Evolutionary conservation across 306 rosid species (phyloP).

Genomic region (Lupinus albus): DNA sequence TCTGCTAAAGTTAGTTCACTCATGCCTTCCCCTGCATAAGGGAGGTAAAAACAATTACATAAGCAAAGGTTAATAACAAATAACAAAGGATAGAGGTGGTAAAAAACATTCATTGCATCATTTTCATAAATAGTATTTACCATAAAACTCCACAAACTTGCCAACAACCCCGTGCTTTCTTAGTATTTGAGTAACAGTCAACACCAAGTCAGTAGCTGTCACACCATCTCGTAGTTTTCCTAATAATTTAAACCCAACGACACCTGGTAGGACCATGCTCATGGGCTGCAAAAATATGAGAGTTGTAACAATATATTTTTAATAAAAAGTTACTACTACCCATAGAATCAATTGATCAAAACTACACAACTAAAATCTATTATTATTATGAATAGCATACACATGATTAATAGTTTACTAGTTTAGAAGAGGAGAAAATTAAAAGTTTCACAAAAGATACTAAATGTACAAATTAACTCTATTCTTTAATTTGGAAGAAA

Average conservation of each 20-base stretch:
- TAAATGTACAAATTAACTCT: conserved; percentile 11
- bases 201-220: conserved; percentile 94
- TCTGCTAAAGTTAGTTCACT: conserved; percentile 83
- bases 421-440: conserved; percentile 2
- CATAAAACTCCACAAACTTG: conserved; percentile 94
- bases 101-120: conserved; percentile 4
- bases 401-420: background rate
- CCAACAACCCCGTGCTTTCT: conserved; percentile 98
- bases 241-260: conserved; percentile 82
- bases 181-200: conserved; percentile 93
- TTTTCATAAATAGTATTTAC: conserved; percentile 45
- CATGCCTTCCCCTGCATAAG: conserved; percentile 97
- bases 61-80: conserved; percentile 40
- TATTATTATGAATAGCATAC: background rate
- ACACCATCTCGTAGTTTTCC: conserved; percentile 88
- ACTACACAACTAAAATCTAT: conserved; percentile 12
- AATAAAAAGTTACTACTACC: background rate
- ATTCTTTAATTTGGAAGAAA: conserved; percentile 18
- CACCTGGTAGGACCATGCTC: conserved; percentile 99
- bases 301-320: conserved; percentile 9
- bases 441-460: background rate
- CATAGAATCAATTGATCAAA: conserved; percentile 12
- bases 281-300: conserved; percentile 65
- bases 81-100: too few relatives aligned
- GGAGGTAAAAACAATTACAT: conserved; percentile 38